Evolutionary conservation across 116 monocot species (phyloP).

Genomic region (Posidonia oceanica): DNA sequence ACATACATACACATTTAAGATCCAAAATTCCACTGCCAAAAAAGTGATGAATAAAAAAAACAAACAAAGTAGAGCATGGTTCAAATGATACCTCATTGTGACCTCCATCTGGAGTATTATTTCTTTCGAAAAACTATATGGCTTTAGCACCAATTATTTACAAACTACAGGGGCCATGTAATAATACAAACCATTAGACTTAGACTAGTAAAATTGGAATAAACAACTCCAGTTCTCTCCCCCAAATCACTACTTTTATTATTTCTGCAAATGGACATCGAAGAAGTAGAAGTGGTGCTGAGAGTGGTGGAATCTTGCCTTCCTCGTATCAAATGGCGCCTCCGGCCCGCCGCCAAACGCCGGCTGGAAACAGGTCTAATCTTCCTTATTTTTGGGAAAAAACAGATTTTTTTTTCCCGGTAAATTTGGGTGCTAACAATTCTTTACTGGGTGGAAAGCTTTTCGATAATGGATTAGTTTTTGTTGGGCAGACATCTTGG

Average conservation of each 20-base stretch:
- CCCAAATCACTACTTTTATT: background rate
- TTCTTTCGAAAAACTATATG: no score
- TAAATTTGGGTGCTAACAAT: background rate
- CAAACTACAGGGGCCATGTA: no score
- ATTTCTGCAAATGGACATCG: background rate
- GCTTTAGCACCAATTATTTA: no score
- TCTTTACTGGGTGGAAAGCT: background rate
- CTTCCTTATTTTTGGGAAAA: background rate
- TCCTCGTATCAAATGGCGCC: slow-evolving; percentile 40
- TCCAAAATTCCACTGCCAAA: no score
- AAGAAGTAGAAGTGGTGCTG: slow-evolving; percentile 21
- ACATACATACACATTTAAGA: no score
- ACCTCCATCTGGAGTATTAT: no score
- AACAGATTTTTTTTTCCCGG: background rate
- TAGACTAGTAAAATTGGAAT: no score
- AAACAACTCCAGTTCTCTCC: background rate
- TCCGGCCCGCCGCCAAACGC: slow-evolving; percentile 32
- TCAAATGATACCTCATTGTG: no score
- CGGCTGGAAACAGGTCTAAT: slow-evolving; percentile 43
- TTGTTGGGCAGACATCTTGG: slow-evolving; percentile 39
- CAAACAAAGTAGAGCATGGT: no score
- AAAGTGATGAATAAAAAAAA: no score
- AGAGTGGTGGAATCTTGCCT: slow-evolving; percentile 28
- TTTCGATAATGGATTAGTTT: background rate
- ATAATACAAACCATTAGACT: no score